phyloP scores from a whole-genome alignment of 73 alveolate genomes.

The Loxodes magnus region DNA sequence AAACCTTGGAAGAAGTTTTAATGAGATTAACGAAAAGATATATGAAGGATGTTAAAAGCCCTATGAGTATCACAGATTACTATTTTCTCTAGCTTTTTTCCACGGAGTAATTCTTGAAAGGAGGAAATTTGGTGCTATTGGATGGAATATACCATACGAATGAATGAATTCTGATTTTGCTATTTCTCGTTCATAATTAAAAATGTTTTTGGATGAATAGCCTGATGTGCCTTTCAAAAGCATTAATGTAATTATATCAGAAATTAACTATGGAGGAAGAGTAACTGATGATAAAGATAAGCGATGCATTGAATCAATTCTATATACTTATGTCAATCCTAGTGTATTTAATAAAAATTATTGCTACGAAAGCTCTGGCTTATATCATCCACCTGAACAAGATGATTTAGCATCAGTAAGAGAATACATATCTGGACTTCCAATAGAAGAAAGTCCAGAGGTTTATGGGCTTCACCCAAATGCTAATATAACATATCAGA shows the following conservation, averaged over 20 bases:
- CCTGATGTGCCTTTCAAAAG: slow-evolving; percentile 87
- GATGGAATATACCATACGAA: slow-evolving; percentile 99
- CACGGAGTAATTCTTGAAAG: slow-evolving; percentile 99
- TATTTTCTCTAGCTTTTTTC: slow-evolving; percentile 98
- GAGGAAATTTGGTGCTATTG: slow-evolving; percentile 99
- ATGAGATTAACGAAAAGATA: slow-evolving; percentile 39
- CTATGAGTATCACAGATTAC: slow-evolving; percentile 84
- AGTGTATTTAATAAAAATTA: slow-evolving; percentile 34
- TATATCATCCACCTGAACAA: slow-evolving; percentile 73
- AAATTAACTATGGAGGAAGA: slow-evolving; percentile 99
- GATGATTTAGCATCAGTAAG: slow-evolving; percentile 59
- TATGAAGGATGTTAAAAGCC: slow-evolving; percentile 38
- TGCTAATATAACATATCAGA: slow-evolving; percentile 93
- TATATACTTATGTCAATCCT: slow-evolving; percentile 75
- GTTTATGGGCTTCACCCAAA: slow-evolving; percentile 98
- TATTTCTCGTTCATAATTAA: slow-evolving; percentile 78
- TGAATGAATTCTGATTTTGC: slow-evolving; percentile 99
- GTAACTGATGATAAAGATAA: slow-evolving; percentile 99
- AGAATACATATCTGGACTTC: slow-evolving; percentile 82
- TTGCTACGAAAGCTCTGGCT: slow-evolving; percentile 68
- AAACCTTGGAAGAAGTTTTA: slow-evolving; percentile 90
- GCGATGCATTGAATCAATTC: slow-evolving; percentile 90
- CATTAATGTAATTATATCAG: slow-evolving; percentile 82
- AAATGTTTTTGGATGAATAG: slow-evolving; percentile 92
- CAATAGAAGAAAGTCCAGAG: slow-evolving; percentile 99